A percentile compares a stretch with the other conserved stretches of the same genome.
phyloP scores from a whole-genome alignment of 768 basidiomycete genomes.

The Tylopilus sp. region DNA sequence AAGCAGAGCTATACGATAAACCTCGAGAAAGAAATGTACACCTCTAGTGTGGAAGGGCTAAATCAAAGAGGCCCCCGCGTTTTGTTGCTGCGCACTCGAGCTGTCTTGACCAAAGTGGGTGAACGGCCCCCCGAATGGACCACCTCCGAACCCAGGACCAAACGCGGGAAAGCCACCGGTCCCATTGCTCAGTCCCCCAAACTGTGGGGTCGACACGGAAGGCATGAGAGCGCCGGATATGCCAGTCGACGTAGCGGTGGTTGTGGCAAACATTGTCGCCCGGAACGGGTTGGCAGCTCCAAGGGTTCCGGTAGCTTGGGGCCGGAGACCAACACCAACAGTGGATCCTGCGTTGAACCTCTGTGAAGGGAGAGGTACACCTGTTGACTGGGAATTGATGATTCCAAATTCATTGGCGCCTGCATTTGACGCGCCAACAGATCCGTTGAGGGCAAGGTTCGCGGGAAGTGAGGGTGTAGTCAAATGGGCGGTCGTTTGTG shows the following conservation, averaged over 20 bases:
- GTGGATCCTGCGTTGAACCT: conserved; percentile 21
- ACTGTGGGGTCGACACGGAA: conserved; percentile 27
- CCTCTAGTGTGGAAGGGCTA: conserved; percentile 27
- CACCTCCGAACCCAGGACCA: conserved; percentile 16
- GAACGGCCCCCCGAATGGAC: conserved; percentile 25
- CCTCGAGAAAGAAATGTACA: not conserved
- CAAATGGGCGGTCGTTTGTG: conserved; percentile 9
- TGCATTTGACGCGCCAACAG: conserved; percentile 7
- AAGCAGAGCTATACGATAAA: too few relatives aligned
- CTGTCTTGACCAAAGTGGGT: conserved; percentile 14
- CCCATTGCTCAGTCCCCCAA: conserved; percentile 19
- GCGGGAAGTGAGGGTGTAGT: conserved; percentile 27
- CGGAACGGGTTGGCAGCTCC: conserved; percentile 62
- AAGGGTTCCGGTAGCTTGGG: conserved; percentile 56
- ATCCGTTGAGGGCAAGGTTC: conserved; percentile 10
- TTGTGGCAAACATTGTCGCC: conserved; percentile 52
- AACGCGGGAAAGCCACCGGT: conserved; percentile 4
- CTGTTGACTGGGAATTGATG: conserved; percentile 36
- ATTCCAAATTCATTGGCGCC: conserved; percentile 21
- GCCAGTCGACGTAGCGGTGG: conserved; percentile 18
- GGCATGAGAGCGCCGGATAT: conserved; percentile 10
- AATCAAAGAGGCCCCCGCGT: conserved; percentile 47
- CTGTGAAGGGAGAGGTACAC: conserved; percentile 10
- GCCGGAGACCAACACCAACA: conserved; percentile 48
- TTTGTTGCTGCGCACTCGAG: conserved; percentile 37